These are phyloP conservation scores for Fusarium napiforme DNA, from an alignment of 2,329 filamentous ascomycete species.

Conservation along the genomic window DNA sequence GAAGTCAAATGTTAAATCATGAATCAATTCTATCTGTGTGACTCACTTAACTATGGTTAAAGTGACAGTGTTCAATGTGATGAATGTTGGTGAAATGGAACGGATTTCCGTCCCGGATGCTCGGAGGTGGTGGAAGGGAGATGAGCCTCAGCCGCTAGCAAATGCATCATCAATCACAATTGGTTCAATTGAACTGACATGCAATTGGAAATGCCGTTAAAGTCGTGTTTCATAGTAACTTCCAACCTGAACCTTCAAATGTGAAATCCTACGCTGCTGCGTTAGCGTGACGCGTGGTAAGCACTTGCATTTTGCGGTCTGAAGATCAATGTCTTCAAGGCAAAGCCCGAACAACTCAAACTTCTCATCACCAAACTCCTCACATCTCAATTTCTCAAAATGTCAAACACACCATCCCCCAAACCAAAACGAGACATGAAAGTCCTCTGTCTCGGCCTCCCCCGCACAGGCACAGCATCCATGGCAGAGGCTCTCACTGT, in stretches of 20 bases:
- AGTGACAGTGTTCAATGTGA: background rate
- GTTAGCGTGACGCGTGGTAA: background rate
- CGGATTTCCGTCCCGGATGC: rapidly evolving
- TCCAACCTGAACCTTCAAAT: background rate
- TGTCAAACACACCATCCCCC: background rate
- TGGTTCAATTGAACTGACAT: background rate
- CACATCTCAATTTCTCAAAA: background rate
- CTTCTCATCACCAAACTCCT: background rate
- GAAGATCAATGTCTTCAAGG: background rate
- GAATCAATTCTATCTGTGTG: rapidly evolving
- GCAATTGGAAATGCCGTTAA: background rate
- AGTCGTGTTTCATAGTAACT: rapidly evolving
- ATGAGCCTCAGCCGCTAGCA: background rate
- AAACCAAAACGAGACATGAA: constrained; percentile 41
- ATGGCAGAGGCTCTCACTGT: constrained; percentile 48
- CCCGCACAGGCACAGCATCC: constrained; percentile 50
- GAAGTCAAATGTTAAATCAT: constrained; percentile 18
- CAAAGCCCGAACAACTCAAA: rapidly evolving
- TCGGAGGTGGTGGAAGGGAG: rapidly evolving
- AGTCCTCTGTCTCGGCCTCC: constrained; percentile 47
- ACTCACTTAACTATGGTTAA: rapidly evolving
- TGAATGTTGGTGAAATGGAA: rapidly evolving
- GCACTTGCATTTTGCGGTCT: background rate
- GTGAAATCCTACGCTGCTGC: background rate
- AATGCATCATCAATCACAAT: too few species aligned